A percentile compares a stretch with the other conserved stretches of the same genome.
Evolutionary conservation across 2,329 filamentous ascomycete species (phyloP).

Genomic region (Alternaria sp.): DNA sequence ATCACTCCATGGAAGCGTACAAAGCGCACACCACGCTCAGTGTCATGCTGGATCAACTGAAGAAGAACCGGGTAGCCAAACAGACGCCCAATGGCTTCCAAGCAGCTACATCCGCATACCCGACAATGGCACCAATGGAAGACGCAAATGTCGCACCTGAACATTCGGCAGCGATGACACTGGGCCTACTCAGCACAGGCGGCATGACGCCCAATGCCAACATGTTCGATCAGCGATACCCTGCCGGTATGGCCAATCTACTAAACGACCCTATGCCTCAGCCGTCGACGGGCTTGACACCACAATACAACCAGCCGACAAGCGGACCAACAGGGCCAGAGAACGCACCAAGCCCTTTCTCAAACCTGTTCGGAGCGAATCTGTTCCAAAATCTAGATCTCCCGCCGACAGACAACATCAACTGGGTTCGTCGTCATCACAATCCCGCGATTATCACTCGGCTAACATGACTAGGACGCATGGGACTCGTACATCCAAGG

Average conservation of each 20-base stretch:
- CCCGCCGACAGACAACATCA: slow-evolving; percentile 59
- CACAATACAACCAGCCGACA: slow-evolving; percentile 43
- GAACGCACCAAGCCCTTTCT: slow-evolving; percentile 60
- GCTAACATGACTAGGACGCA: slow-evolving; percentile 54
- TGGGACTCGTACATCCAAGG: slow-evolving; percentile 75
- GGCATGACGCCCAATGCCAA: slow-evolving; percentile 61
- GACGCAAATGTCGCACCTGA: slow-evolving; percentile 66
- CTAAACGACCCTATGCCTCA: slow-evolving; percentile 46
- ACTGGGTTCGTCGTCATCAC: slow-evolving; percentile 63
- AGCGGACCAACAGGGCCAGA: slow-evolving; percentile 43
- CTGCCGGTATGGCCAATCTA: slow-evolving; percentile 47
- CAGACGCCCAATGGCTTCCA: slow-evolving; percentile 41
- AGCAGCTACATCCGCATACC: slow-evolving; percentile 37
- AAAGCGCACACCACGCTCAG: slow-evolving; percentile 83
- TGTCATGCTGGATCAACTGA: slow-evolving; percentile 83
- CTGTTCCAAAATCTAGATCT: slow-evolving; percentile 62
- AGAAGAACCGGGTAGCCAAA: slow-evolving; percentile 51
- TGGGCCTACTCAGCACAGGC: slow-evolving; percentile 71
- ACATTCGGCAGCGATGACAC: slow-evolving; percentile 71
- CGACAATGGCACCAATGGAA: slow-evolving; percentile 47
- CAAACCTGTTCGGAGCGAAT: slow-evolving; percentile 59
- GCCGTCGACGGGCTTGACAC: slow-evolving; percentile 40
- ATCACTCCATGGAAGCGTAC: slow-evolving; percentile 85
- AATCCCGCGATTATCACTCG: neutral
- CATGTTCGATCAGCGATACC: slow-evolving; percentile 50